A percentile compares a stretch with the other conserved stretches of the same genome.
These are phyloP conservation scores for Scytalidium lignicola DNA, from an alignment of 2,329 filamentous ascomycete genomes.

Conservation along the genomic window DNA sequence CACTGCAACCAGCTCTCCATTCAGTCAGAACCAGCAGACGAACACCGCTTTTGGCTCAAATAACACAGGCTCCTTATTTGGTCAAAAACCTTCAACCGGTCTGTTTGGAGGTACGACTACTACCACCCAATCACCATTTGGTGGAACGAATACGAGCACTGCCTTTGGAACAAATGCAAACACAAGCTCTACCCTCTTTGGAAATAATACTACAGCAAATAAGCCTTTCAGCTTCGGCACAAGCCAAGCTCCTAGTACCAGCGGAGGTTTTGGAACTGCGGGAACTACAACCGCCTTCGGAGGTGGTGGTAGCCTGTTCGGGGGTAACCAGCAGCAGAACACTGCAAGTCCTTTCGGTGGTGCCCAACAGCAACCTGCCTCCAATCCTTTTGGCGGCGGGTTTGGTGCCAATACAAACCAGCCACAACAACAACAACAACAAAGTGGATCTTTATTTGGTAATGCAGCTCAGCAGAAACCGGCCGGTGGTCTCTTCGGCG, in stretches of 20 bases:
- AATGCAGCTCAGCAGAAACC: slow-evolving; percentile 30
- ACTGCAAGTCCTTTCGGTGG: slow-evolving; percentile 32
- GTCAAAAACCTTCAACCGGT: slow-evolving; percentile 23
- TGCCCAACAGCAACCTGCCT: slow-evolving; percentile 29
- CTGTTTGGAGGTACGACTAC: slow-evolving; percentile 30
- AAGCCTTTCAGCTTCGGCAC: slow-evolving; percentile 31
- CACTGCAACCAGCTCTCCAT: slow-evolving; percentile 35
- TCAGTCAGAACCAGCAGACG: slow-evolving; percentile 37
- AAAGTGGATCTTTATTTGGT: slow-evolving; percentile 34
- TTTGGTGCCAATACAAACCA: slow-evolving; percentile 32
- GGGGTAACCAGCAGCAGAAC: slow-evolving; percentile 24
- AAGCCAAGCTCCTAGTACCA: slow-evolving; percentile 13
- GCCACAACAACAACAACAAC: slow-evolving; percentile 35
- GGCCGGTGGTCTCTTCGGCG: slow-evolving; percentile 37
- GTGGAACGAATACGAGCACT: slow-evolving; percentile 21
- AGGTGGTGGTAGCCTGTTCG: slow-evolving; percentile 32
- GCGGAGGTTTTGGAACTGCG: slow-evolving; percentile 20
- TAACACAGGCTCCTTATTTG: slow-evolving; percentile 29
- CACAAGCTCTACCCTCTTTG: slow-evolving; percentile 20
- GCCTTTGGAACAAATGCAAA: slow-evolving; percentile 25
- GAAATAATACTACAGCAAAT: slow-evolving; percentile 28
- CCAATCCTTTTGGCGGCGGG: slow-evolving; percentile 35
- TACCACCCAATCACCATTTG: slow-evolving; percentile 34
- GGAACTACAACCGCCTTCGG: slow-evolving; percentile 18
- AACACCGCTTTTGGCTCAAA: slow-evolving; percentile 44